A percentile compares a stretch with the other conserved stretches of the same genome.
These are phyloP conservation scores for Paraurostyla sp. DNA, from an alignment of 73 alveolate genomes.

Conservation along the genomic window DNA sequence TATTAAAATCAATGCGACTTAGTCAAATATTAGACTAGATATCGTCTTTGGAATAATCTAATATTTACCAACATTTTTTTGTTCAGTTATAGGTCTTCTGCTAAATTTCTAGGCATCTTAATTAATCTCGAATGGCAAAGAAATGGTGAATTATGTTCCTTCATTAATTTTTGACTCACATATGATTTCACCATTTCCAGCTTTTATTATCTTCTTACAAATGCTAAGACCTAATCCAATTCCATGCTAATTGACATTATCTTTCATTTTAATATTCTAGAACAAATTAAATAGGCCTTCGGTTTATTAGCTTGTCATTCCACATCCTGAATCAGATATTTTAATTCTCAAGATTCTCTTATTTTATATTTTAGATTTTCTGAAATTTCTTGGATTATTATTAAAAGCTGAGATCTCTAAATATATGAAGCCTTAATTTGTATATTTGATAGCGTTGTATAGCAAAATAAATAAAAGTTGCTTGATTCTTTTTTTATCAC, in stretches of 20 bases:
- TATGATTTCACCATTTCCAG: neutral
- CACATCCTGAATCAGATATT: conserved; percentile 35
- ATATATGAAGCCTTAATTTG: conserved; percentile 23
- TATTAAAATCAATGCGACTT: neutral
- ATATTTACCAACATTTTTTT: neutral
- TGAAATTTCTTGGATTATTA: too few relatives aligned
- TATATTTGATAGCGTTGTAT: conserved; percentile 28
- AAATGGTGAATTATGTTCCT: conserved; percentile 6
- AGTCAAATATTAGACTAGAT: neutral
- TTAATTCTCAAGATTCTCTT: neutral
- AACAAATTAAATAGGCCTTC: neutral
- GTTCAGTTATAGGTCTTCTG: neutral
- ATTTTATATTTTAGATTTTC: neutral
- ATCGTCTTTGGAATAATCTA: neutral
- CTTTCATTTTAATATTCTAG: neutral
- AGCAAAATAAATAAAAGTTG: conserved; percentile 16
- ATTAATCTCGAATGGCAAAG: neutral
- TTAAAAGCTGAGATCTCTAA: neutral
- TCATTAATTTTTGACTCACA: neutral
- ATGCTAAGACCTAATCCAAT: conserved; percentile 53
- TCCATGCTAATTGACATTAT: conserved; percentile 27
- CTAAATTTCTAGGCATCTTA: neutral
- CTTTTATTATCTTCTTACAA: conserved; percentile 20
- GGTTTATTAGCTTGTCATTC: neutral
- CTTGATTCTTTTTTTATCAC: conserved; percentile 8